Conservation (phyloP, 441 rosid genomes). For the Dalechampia spathulata region DNA sequence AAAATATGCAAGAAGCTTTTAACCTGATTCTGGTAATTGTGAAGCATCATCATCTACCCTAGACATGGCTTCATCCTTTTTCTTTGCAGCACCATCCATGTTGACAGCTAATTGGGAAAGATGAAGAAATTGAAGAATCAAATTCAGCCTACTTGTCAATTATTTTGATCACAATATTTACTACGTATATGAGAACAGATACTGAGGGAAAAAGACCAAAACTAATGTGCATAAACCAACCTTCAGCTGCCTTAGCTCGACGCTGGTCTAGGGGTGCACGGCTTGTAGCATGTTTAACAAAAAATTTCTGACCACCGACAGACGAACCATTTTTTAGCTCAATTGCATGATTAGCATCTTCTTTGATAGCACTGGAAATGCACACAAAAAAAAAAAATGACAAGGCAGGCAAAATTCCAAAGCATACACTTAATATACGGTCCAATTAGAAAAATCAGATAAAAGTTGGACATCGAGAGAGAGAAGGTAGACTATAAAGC, state of each 20-base stretch:
- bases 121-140: not conserved
- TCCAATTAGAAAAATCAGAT: not conserved
- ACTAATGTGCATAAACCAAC: constrained; percentile 27
- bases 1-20: not conserved
- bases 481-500: not conserved
- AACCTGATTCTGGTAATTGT: constrained; percentile 29
- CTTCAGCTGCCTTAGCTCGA: constrained; percentile 52
- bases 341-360: constrained; percentile 77
- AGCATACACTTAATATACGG: not conserved
- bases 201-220: constrained; percentile 1
- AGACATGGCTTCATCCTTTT: constrained; percentile 22
- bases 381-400: not conserved
- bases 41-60: constrained; percentile 29
- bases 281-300: constrained; percentile 74
- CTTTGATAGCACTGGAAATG: constrained; percentile 64
- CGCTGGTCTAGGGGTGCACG: constrained; percentile 76
- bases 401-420: not conserved
- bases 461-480: not conserved
- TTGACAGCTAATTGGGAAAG: constrained; percentile 16
- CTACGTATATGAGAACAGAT: not conserved
- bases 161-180: not conserved
- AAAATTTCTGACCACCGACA: constrained; percentile 78
- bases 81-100: constrained; percentile 29
- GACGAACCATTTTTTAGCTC: constrained; percentile 62
- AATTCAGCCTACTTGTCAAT: constrained; percentile 3